Base-by-base conservation (phyloP, 2,329 filamentous ascomycete species). In the Fusarium sp. region DNA sequence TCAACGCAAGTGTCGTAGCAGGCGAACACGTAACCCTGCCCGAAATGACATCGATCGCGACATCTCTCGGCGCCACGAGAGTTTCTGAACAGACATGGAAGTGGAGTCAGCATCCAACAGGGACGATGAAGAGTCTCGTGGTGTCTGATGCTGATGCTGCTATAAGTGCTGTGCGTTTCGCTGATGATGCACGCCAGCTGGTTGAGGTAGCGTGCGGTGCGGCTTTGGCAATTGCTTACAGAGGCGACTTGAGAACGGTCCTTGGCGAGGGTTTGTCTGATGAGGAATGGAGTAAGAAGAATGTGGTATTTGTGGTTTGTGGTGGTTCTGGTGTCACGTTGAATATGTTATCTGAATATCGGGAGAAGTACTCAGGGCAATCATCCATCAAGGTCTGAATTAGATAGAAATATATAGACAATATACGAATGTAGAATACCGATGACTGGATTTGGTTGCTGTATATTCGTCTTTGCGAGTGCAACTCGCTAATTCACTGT, bases 161-260 rank as follows among this genome's bases (percentile, higher is more conserved):
- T 21, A 87, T 90, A 80, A 94, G 90, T 4, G 92, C 91, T 56
- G 89, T 91, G 74, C 84, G 88, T 25, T 90, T 98, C 66, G 90
- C 93, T 12, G 92, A 98, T 70, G 93, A 97, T 65, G 92, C 94
- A 73, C 83, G 92, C 27, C 81, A 95, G 59, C 83, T 97, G 60
- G 93, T 97, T 5, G 95, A 98, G 82, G 84, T 91, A 37, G 90
- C 94, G 0, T 98, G 95, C 78, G 94, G 94, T 1, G 93, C 95
- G 8, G 92, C 91, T 55, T 80, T 97, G 14, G 93, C 91, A 2
- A 78, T 88, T 5, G 89, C 85, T 62, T 93, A 93, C 74, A 87
- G 87, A 42, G 89, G 87, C 0, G 79, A 86, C 42, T 76, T 97
- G 74, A 86, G 89, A 75, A 83, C 85, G 72, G 81, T 88, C 12